A percentile compares a stretch with the other conserved stretches of the same genome.
Evolutionary conservation across 306 rosid species (phyloP).

Genomic region (Lithocarpus polystachyus): DNA sequence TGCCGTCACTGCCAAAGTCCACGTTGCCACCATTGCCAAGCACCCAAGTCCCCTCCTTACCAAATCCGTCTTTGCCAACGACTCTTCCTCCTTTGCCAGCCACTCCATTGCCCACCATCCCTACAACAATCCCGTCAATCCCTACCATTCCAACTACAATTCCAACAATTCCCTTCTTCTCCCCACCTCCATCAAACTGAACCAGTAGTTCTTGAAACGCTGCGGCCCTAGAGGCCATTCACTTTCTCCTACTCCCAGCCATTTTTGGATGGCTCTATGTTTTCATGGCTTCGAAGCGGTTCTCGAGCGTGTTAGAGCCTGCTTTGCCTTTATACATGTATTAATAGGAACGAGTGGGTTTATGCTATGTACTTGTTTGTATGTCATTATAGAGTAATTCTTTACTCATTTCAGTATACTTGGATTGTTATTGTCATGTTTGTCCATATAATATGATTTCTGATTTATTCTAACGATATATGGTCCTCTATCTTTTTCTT

Average conservation of each 20-base stretch:
- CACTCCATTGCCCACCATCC: slow-evolving; percentile 13
- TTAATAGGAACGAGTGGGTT: too few relatives aligned
- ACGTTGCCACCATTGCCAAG: slow-evolving; percentile 24
- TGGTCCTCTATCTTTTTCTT: not conserved
- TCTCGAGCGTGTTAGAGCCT: not conserved
- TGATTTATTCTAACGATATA: not conserved
- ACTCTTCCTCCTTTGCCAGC: slow-evolving; percentile 27
- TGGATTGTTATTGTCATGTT: not conserved
- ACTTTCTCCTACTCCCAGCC: not conserved
- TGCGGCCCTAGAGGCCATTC: not conserved
- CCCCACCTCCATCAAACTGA: slow-evolving; percentile 31
- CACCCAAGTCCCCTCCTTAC: slow-evolving; percentile 12
- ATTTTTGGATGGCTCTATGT: not conserved
- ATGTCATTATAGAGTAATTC: not conserved
- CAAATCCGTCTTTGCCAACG: slow-evolving; percentile 10
- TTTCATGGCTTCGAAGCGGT: not conserved
- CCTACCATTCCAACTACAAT: slow-evolving; percentile 13
- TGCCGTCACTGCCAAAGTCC: slow-evolving; percentile 17
- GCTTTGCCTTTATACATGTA: not conserved
- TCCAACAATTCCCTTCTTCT: slow-evolving; percentile 14
- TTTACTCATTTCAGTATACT: not conserved
- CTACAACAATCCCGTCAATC: slow-evolving; percentile 11
- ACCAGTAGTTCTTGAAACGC: not conserved
- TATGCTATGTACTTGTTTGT: too few relatives aligned
- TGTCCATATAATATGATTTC: not conserved